Evolutionary conservation across 768 basidiomycete genomes (phyloP).

Genomic region (Lactarius indigo): DNA sequence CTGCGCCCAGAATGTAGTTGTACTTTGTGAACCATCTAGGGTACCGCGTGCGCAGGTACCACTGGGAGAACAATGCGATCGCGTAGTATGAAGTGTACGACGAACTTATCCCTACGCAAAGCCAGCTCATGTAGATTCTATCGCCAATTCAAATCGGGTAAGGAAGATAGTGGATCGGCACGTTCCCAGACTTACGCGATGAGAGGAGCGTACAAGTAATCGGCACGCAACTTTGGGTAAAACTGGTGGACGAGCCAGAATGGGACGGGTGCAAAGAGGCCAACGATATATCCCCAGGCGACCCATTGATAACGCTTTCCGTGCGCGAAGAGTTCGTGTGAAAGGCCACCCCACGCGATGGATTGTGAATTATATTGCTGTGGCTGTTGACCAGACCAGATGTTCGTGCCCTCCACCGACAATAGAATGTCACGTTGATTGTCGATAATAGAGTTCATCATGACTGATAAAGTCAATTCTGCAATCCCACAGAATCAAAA

Average conservation of each 20-base stretch:
- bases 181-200: slow-evolving; percentile 34
- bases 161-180: neutral
- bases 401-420: slow-evolving; percentile 53
- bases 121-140: slow-evolving; percentile 48
- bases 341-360: slow-evolving; percentile 46
- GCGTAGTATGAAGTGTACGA: slow-evolving; percentile 40
- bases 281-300: slow-evolving; percentile 45
- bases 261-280: slow-evolving; percentile 49
- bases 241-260: slow-evolving; percentile 47
- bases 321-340: slow-evolving; percentile 21
- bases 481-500: neutral
- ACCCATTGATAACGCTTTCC: slow-evolving; percentile 44
- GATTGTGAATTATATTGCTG: slow-evolving; percentile 52
- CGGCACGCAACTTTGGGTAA: slow-evolving; percentile 43
- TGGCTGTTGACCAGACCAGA: slow-evolving; percentile 48
- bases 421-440: slow-evolving; percentile 49
- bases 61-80: slow-evolving; percentile 46
- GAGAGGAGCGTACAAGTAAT: slow-evolving; percentile 25
- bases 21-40: slow-evolving; percentile 44
- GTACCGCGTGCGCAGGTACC: slow-evolving; percentile 39
- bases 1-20: slow-evolving; percentile 38
- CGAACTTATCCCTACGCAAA: slow-evolving; percentile 50
- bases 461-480: slow-evolving; percentile 30
- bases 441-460: slow-evolving; percentile 59
- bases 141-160: neutral